Evolutionary conservation across 2,329 filamentous ascomycete genomes (phyloP).

Genomic region (Massarina eburnea): DNA sequence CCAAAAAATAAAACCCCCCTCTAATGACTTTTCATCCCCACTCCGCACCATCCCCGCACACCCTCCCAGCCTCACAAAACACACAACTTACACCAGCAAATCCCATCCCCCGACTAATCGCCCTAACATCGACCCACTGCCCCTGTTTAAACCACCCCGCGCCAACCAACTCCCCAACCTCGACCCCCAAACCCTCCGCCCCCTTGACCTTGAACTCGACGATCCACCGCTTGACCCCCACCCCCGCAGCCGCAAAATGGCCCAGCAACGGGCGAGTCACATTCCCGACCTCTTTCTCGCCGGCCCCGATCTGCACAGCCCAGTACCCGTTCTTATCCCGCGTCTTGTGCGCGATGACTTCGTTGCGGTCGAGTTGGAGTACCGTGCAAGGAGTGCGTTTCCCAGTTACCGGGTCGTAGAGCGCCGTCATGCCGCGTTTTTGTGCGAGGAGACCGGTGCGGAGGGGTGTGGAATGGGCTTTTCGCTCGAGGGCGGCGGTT

Average conservation of each 20-base stretch:
- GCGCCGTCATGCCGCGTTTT: constrained; percentile 95
- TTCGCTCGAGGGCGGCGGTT: constrained; percentile 61
- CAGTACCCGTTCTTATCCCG: constrained; percentile 81
- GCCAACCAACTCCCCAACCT: constrained; percentile 72
- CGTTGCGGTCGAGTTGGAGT: constrained; percentile 87
- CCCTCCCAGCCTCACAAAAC: neutral
- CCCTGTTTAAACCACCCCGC: constrained; percentile 92
- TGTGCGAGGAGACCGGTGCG: constrained; percentile 81
- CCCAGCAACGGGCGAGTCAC: constrained; percentile 81
- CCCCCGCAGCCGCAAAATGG: constrained; percentile 79
- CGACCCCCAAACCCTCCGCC: constrained; percentile 69
- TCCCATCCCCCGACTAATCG: constrained; percentile 81
- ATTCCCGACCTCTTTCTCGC: constrained; percentile 72
- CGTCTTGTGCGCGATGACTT: constrained; percentile 87
- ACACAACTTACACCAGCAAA: constrained; percentile 71
- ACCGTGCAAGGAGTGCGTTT: constrained; percentile 84
- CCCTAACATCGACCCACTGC: constrained; percentile 84
- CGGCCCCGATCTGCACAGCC: constrained; percentile 86
- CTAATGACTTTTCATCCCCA: neutral
- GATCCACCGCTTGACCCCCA: constrained; percentile 81
- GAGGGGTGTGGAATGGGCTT: constrained; percentile 59
- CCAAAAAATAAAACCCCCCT: constrained; percentile 13
- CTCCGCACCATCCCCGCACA: neutral
- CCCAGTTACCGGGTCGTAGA: constrained; percentile 77
- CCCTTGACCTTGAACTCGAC: constrained; percentile 84